These are phyloP conservation scores for Tulasnella sp. DNA, from an alignment of 768 basidiomycete species.

Conservation along the genomic window DNA sequence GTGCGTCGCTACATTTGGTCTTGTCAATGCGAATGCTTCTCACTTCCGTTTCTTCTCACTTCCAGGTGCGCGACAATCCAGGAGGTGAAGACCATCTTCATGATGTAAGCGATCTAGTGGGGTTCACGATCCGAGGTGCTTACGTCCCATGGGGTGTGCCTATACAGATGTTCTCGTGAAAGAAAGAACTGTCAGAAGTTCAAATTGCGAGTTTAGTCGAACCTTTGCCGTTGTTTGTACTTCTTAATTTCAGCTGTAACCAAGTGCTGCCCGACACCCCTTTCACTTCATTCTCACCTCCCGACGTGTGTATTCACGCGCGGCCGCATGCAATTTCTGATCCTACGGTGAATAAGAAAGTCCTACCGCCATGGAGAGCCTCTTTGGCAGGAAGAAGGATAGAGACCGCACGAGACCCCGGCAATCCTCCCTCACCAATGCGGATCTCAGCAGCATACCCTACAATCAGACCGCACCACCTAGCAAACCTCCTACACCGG, in stretches of 20 bases:
- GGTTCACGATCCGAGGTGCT: too few relatives aligned
- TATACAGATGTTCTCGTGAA: neutral
- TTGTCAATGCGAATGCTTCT: neutral
- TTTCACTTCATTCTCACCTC: too few relatives aligned
- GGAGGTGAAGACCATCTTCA: conserved; percentile 30
- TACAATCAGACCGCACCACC: conserved; percentile 55
- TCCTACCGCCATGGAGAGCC: conserved; percentile 39
- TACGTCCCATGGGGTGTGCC: too few relatives aligned
- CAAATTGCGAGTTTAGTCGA: neutral
- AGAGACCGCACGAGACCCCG: conserved; percentile 35
- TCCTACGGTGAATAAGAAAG: neutral
- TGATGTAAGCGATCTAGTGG: conserved; percentile 4
- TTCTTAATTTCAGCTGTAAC: too few relatives aligned
- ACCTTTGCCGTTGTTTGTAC: neutral
- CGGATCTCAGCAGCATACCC: conserved; percentile 54
- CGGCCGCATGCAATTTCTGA: too few relatives aligned
- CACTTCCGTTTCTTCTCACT: neutral
- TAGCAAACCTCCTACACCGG: conserved; percentile 46
- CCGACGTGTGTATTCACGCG: too few relatives aligned
- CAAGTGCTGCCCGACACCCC: too few relatives aligned
- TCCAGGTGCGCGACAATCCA: conserved; percentile 34
- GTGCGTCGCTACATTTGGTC: conserved; percentile 25
- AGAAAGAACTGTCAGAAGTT: neutral
- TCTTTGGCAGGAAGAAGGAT: conserved; percentile 52
- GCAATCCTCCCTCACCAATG: conserved; percentile 44